Base-by-base conservation (phyloP, 805 yeast genomes). In the Nakazawaea anatomiae region DNA sequence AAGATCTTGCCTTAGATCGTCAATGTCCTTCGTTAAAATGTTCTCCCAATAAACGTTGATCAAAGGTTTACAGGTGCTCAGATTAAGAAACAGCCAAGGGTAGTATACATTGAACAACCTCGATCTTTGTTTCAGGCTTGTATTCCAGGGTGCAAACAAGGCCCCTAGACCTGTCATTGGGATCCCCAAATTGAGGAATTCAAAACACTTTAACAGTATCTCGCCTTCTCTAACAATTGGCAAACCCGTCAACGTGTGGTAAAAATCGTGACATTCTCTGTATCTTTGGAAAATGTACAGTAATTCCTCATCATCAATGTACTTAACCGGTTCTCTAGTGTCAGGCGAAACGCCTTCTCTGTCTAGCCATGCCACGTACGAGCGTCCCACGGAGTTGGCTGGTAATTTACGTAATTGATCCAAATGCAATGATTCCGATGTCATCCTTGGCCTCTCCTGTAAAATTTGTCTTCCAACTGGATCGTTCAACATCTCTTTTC, bases 171-270 rank as follows among this genome's bases (percentile, higher is more conserved):
- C 96, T 3, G 97, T 90, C 95, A 92, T 91, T 11, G 97, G 97
- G 43, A 94, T 80, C 4, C 96, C 95, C 53, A 92, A 78, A 65
- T 94, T 92, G 61, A 94, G 85, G 60, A 84, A 95, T 66, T 92
- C 99, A 58, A 94, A 82, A 10, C 90, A 86, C 67, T 94, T 94
- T 18, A 94, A 85, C 0, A 97, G 89, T 48, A 94, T 85, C 63
- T 94, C 99, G n/a, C 99, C 99, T 62, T 94, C 98, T 56, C 94
- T 80, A 42, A 87, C 84, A 44, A 91, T 87, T 0, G 98, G 98
- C 47, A 89, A 74, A 12, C 95, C 92, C 0, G 95, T 86, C 31
- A 94, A 75, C 1, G 98, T 88, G 63, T 94, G 99, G 63, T 90
- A 92, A 61, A 94, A 94, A 63, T 94, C 99, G 62, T 94, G 99